Percentiles rank a stretch among this genome's conserved stretches.
phyloP scores from a whole-genome alignment of 2,329 filamentous ascomycete genomes.

The Knoxdaviesia capensis region DNA sequence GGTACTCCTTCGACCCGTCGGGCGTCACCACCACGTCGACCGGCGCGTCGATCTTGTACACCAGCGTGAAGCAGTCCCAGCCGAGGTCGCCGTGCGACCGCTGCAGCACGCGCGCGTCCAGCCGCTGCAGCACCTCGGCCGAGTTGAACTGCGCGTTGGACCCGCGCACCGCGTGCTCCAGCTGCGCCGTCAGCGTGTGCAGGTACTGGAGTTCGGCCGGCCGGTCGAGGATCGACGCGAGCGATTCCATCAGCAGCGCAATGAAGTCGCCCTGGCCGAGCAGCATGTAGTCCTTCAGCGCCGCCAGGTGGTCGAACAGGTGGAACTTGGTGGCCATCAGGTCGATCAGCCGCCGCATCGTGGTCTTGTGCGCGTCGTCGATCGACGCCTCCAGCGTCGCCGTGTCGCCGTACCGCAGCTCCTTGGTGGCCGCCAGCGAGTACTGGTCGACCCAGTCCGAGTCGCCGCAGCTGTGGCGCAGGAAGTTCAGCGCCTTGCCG shows the following conservation, averaged over 20 bases:
- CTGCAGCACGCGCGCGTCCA: conserved; percentile 97
- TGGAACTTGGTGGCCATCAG: conserved; percentile 94
- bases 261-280: conserved; percentile 96
- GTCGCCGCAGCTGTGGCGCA: conserved; percentile 85
- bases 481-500: conserved; percentile 95
- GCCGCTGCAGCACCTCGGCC: conserved; percentile 69
- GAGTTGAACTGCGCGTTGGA: conserved; percentile 95
- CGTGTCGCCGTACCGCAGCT: conserved; percentile 82
- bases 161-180: conserved; percentile 91
- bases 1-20: conserved; percentile 86
- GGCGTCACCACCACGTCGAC: conserved; percentile 95
- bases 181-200: conserved; percentile 89
- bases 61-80: conserved; percentile 97
- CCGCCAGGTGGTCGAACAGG: conserved; percentile 76
- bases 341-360: conserved; percentile 84
- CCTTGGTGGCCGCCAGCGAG: conserved; percentile 79
- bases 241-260: conserved; percentile 85
- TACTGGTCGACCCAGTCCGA: conserved; percentile 91
- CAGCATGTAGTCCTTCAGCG: conserved; percentile 84
- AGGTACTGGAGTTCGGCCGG: conserved; percentile 94
- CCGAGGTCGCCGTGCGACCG: conserved; percentile 91
- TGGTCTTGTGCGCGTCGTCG: conserved; percentile 92
- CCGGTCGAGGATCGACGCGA: conserved; percentile 79
- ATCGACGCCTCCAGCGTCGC: conserved; percentile 82
- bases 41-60: conserved; percentile 94